Percentiles rank a stretch among this genome's conserved stretches.
Evolutionary conservation across 2,329 filamentous ascomycete species (phyloP).

Genomic region (Fusarium dlaminii): DNA sequence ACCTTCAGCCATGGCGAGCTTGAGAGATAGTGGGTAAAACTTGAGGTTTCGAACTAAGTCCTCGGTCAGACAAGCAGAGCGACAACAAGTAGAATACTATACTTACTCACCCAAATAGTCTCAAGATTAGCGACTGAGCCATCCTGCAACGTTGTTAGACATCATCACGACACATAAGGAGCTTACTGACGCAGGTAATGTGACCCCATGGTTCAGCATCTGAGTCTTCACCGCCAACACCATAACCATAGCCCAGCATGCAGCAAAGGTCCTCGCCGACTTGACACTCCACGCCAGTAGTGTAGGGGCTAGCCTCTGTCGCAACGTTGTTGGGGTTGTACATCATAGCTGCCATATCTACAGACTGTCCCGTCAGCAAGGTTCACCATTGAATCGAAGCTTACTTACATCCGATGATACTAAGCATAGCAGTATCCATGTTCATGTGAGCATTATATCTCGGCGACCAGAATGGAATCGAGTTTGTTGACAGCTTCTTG

Average conservation of each 20-base stretch:
- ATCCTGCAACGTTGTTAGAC: neutral
- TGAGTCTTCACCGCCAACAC: neutral
- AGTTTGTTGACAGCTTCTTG: neutral
- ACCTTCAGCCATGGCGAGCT: neutral
- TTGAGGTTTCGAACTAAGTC: neutral
- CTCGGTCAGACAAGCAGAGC: accelerated
- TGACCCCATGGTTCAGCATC: neutral
- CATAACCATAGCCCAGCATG: neutral
- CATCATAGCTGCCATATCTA: neutral
- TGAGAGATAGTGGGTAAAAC: neutral
- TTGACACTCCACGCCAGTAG: neutral
- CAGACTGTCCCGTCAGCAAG: accelerated
- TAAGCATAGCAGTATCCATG: neutral
- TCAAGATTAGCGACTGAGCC: neutral
- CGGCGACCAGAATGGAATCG: neutral
- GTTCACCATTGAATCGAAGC: accelerated
- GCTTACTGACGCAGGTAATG: neutral
- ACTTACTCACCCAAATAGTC: neutral
- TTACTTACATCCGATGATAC: neutral
- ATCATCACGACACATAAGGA: accelerated
- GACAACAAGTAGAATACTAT: accelerated
- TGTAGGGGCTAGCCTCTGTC: neutral
- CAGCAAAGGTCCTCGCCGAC: neutral
- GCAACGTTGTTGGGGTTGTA: neutral
- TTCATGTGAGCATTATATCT: neutral